Percentiles rank a stretch among this genome's conserved stretches.
These are phyloP conservation scores for Conticribra weissflogii DNA, from an alignment of 108 stramenopile genomes.

Conservation along the genomic window DNA sequence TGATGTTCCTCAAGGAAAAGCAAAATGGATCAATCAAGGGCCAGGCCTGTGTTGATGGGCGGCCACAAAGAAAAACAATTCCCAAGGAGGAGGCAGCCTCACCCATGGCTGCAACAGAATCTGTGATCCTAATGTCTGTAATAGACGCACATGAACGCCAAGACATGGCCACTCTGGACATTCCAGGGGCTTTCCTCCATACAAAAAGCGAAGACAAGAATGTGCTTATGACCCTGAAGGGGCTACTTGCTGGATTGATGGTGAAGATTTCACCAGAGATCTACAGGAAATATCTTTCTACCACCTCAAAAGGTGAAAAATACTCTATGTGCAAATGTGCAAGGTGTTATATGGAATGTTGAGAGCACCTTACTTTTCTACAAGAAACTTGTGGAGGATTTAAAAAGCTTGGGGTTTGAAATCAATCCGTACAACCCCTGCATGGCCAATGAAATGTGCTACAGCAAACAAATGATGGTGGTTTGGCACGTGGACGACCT, in stretches of 20 bases:
- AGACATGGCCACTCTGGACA: conserved; percentile 3
- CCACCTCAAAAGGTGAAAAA: too few relatives aligned
- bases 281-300: too few relatives aligned
- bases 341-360: too few relatives aligned
- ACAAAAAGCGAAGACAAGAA: neutral
- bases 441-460: too few relatives aligned
- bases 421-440: too few relatives aligned
- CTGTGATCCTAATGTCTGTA: neutral
- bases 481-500: too few relatives aligned
- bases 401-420: too few relatives aligned
- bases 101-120: conserved; percentile 5
- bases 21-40: conserved; percentile 3
- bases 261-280: neutral
- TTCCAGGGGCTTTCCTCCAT: conserved; percentile 11
- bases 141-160: neutral
- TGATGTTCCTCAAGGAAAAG: conserved; percentile 13
- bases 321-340: too few relatives aligned
- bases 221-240: conserved; percentile 2
- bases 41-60: conserved; percentile 5
- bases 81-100: conserved; percentile 8
- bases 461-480: too few relatives aligned
- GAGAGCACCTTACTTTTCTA: too few relatives aligned
- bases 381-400: too few relatives aligned
- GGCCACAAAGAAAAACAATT: conserved; percentile 1
- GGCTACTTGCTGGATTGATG: neutral